phyloP scores from a whole-genome alignment of 164 flowering plant species.

The Tetrastigma voinierianum region DNA sequence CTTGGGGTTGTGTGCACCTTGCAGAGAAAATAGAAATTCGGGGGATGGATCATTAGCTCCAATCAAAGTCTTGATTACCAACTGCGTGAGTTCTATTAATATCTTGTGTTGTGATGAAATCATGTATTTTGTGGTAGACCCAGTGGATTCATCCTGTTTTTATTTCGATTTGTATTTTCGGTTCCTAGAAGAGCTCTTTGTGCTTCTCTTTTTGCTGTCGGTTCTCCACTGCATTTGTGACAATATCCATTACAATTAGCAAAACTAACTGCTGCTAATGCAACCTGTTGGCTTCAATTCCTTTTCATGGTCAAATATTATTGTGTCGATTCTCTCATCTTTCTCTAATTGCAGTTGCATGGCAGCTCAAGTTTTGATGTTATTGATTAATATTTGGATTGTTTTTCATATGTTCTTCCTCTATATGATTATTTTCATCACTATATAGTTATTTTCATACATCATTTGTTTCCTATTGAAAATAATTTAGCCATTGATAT shows the following conservation, averaged over 20 bases:
- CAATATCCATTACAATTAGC: too few relatives aligned
- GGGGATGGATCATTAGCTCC: conserved; percentile 36
- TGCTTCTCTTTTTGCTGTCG: neutral
- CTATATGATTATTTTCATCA: neutral
- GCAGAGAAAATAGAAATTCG: conserved; percentile 24
- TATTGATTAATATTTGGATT: too few relatives aligned
- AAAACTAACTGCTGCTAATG: too few relatives aligned
- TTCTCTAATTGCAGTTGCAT: too few relatives aligned
- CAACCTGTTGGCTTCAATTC: too few relatives aligned
- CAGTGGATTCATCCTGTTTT: neutral
- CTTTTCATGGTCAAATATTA: too few relatives aligned
- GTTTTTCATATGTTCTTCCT: too few relatives aligned
- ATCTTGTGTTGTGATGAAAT: neutral
- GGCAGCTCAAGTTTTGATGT: too few relatives aligned
- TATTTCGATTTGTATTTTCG: neutral
- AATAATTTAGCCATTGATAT: neutral
- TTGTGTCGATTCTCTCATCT: too few relatives aligned
- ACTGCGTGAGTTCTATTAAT: conserved; percentile 38
- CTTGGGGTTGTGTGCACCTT: conserved; percentile 69
- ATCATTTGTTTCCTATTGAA: neutral
- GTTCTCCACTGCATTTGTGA: too few relatives aligned
- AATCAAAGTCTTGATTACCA: conserved; percentile 29
- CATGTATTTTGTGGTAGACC: too few relatives aligned
- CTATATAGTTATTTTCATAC: neutral
- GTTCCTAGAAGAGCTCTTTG: neutral